phyloP scores from a whole-genome alignment of 768 basidiomycete genomes.

The Termitomyces sp. region DNA sequence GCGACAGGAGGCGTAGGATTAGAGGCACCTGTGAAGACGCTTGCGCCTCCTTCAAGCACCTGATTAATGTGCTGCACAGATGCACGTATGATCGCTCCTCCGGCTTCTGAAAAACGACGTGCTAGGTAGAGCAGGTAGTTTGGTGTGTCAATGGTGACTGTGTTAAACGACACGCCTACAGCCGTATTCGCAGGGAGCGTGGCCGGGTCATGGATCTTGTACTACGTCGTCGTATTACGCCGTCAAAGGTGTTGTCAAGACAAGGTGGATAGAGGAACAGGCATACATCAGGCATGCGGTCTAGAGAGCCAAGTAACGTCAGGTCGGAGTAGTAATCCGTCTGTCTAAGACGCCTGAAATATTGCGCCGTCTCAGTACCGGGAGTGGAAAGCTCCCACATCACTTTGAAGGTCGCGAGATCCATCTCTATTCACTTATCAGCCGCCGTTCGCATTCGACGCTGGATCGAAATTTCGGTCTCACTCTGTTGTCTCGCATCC shows the following conservation, averaged over 20 bases:
- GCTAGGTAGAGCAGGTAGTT: slow-evolving; percentile 69
- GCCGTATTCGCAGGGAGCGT: slow-evolving; percentile 27
- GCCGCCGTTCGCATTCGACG: background rate
- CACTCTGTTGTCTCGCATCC: slow-evolving; percentile 52
- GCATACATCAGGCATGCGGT: slow-evolving; percentile 52
- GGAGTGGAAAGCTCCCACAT: slow-evolving; percentile 72
- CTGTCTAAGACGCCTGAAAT: slow-evolving; percentile 60
- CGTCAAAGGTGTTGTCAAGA: background rate
- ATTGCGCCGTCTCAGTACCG: slow-evolving; percentile 47
- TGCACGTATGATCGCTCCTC: slow-evolving; percentile 58
- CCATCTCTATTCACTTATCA: slow-evolving; percentile 41
- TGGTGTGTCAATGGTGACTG: slow-evolving; percentile 66
- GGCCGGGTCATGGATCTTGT: slow-evolving; percentile 25
- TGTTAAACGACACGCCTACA: slow-evolving; percentile 54
- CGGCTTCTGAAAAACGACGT: slow-evolving; percentile 52
- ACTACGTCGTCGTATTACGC: slow-evolving; percentile 22
- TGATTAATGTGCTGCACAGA: slow-evolving; percentile 66
- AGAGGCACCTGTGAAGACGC: slow-evolving; percentile 22
- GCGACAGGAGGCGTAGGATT: slow-evolving; percentile 37
- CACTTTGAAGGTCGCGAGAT: slow-evolving; percentile 66
- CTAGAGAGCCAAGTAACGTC: slow-evolving; percentile 33
- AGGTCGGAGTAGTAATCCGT: slow-evolving; percentile 51
- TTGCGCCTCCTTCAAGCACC: slow-evolving; percentile 55
- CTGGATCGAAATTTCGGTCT: slow-evolving; percentile 6
- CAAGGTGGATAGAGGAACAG: background rate